Conservation (phyloP, 176 grass and related monocot genomes). For the Rhynchospora pubera region DNA sequence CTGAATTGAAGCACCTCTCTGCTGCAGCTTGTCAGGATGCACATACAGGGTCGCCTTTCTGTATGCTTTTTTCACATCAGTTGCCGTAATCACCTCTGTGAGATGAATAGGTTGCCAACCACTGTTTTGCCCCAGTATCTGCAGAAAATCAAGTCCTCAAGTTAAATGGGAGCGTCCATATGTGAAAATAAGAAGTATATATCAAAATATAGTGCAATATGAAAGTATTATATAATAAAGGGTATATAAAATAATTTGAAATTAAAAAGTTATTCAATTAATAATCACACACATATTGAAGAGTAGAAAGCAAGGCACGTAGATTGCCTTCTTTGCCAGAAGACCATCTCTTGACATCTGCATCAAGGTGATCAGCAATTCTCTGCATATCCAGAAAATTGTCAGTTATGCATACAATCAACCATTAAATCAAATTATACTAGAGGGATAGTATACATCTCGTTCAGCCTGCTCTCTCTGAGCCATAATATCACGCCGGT, state of each 20-base stretch:
- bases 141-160: not conserved
- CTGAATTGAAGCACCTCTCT: conserved; percentile 80
- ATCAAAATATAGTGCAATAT: not conserved
- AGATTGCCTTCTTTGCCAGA: conserved; percentile 99
- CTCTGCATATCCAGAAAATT: conserved; percentile 44
- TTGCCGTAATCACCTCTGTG: conserved; percentile 83
- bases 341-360: conserved; percentile 98
- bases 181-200: not conserved
- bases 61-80: conserved; percentile 84
- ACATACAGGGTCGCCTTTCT: conserved; percentile 95
- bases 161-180: not conserved
- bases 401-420: not conserved
- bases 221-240: not conserved
- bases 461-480: conserved; percentile 90
- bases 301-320: conserved; percentile 84
- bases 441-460: conserved; percentile 45
- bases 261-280: conserved; percentile 6
- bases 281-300: conserved; percentile 83
- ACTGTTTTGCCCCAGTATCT: conserved; percentile 85
- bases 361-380: conserved; percentile 82
- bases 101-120: conserved; percentile 92
- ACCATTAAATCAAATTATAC: conserved; percentile 12
- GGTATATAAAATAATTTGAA: not conserved
- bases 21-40: conserved; percentile 97
- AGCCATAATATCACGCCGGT: conserved; percentile 70